Conservation (phyloP, 805 yeast species). For the Starmera pachycereana region DNA sequence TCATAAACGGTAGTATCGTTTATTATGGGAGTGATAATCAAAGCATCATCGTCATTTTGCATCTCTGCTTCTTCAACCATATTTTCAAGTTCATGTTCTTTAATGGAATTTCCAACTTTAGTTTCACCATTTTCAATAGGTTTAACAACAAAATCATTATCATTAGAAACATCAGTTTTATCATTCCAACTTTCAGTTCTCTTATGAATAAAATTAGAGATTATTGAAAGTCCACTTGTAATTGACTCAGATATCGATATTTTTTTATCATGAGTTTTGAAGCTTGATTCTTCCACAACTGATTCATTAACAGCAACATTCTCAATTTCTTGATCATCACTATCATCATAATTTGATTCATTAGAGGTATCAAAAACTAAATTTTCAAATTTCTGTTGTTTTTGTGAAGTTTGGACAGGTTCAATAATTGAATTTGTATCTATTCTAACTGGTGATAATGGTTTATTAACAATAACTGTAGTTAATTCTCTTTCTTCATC, state of each 20-base stretch:
- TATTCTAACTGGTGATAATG: constrained; percentile 5
- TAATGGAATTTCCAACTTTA: background rate
- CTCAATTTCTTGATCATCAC: background rate
- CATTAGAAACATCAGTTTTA: background rate
- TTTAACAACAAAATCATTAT: background rate
- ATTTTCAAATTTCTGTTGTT: background rate
- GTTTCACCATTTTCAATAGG: background rate
- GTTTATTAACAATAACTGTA: constrained; percentile 7
- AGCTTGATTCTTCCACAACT: constrained; percentile 1
- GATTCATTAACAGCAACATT: constrained; percentile 1
- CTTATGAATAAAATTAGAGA: constrained; percentile 3
- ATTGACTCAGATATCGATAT: constrained; percentile 14
- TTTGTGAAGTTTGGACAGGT: background rate
- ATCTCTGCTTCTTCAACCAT: background rate
- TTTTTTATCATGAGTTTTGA: constrained; percentile 5
- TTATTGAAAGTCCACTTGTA: constrained; percentile 6
- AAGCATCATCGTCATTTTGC: background rate
- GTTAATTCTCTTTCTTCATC: constrained; percentile 16
- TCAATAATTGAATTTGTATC: too few species aligned
- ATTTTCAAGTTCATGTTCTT: constrained; percentile 1
- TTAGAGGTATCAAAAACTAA: background rate
- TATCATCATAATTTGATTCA: background rate
- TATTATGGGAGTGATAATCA: background rate
- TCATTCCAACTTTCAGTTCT: background rate
- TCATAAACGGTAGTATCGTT: too few species aligned